These are phyloP conservation scores for Phytophthora megakarya DNA, from an alignment of 352 stramenopile species.

Conservation along the genomic window DNA sequence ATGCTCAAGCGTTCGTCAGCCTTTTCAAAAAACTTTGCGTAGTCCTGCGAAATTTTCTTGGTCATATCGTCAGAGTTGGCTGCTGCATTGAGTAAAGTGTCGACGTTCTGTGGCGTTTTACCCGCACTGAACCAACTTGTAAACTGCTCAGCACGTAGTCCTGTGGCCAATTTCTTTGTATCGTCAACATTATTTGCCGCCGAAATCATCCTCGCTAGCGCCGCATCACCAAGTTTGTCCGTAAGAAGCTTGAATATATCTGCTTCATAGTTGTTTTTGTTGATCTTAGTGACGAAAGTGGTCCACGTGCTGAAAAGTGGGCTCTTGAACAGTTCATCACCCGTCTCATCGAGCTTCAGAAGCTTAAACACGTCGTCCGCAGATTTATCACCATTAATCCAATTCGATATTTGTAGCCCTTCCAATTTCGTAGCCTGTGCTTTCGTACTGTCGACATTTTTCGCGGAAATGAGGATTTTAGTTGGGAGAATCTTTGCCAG, in stretches of 20 bases:
- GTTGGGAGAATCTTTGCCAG: conserved; percentile 2
- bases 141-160: conserved; percentile 3
- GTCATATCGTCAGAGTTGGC: not conserved
- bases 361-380: conserved; percentile 1
- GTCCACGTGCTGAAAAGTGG: conserved; percentile 4
- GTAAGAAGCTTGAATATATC: not conserved
- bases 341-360: conserved; percentile 10
- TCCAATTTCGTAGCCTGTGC: conserved; percentile 2
- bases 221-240: not conserved
- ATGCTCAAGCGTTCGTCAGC: too few relatives aligned
- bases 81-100: not conserved
- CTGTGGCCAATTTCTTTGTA: not conserved
- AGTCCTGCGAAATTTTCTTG: conserved; percentile 4
- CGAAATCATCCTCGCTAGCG: conserved; percentile 5
- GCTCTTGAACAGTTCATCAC: not conserved
- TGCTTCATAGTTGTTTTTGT: not conserved
- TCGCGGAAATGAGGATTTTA: not conserved
- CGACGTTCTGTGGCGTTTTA: not conserved
- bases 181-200: not conserved
- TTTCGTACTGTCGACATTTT: not conserved
- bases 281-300: not conserved
- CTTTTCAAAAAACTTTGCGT: conserved; percentile 5
- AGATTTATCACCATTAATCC: not conserved
- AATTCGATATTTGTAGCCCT: not conserved
- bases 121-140: not conserved